phyloP scores from a whole-genome alignment of 208 protist species.

The Leishmania tarentolae region DNA sequence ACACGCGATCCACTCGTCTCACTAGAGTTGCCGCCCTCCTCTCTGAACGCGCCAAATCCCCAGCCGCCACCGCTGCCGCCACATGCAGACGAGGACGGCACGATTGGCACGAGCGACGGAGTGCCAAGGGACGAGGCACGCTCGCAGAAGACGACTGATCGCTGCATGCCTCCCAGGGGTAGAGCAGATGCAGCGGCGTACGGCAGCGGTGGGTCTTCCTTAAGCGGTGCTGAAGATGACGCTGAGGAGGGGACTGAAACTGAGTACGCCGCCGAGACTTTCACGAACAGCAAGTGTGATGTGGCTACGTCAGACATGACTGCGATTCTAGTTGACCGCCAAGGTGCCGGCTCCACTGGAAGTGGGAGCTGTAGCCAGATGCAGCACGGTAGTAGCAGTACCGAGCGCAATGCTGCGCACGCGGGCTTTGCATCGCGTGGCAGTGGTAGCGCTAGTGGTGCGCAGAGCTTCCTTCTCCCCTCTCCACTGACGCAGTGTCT shows the following conservation, averaged over 20 bases:
- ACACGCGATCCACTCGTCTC: background rate
- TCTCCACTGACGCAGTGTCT: slow-evolving; percentile 27
- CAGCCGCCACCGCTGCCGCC: background rate
- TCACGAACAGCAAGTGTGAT: background rate
- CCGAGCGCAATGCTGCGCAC: slow-evolving; percentile 7
- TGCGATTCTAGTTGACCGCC: background rate
- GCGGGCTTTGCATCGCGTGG: slow-evolving; percentile 6
- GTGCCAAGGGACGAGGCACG: background rate
- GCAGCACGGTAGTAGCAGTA: slow-evolving; percentile 2
- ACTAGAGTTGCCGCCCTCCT: background rate
- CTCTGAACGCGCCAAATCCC: background rate
- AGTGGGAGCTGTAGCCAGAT: slow-evolving; percentile 9
- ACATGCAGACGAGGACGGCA: background rate
- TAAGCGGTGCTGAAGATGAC: background rate
- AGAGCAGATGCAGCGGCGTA: background rate
- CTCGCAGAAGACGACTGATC: background rate
- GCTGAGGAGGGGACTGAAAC: background rate
- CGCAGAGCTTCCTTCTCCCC: slow-evolving; percentile 28
- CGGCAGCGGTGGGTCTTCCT: background rate
- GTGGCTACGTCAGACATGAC: background rate
- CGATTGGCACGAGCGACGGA: background rate
- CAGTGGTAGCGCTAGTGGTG: background rate
- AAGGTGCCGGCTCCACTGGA: background rate
- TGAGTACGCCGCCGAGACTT: background rate
- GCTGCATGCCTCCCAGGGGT: background rate